Evolutionary conservation across 352 stramenopile species (phyloP), one percentile per base, ranked within the genome.

Genomic region (Globisporangium mamillatum): DNA sequence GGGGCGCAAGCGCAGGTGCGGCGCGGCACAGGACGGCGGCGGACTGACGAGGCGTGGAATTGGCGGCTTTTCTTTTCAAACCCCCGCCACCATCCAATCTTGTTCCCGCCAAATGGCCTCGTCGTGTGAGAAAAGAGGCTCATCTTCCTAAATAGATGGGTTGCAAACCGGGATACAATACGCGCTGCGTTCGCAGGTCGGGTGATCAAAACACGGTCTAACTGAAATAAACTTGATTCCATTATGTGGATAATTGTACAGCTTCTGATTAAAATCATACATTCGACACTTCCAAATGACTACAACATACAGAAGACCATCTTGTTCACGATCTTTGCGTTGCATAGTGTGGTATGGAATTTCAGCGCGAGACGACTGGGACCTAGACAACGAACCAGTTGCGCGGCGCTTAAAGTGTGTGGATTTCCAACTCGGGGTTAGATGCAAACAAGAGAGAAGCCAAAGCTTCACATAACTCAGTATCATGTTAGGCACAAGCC

Each of bases 61-160:
- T 60, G 55, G 55, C 18, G 55, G 55, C 55, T 61, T 61, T 60
- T 61, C 29, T 52, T 52, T 52, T 52, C 44, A 52, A 52, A 52
- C 44, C 5, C 16, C 29, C 55, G 55, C 53, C 55, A 61, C 27
- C 55, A 34, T 46, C 27, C 29, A 22, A 61, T 61, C 55, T 60
- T 46, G 54, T 34, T 61, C 55, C 55, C 29, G 55, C 29, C 55
- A 60, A 60, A 41, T 44, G 44, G 44, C 16, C 44, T 22, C 16
- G 0, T 38, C 3, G 5, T 24, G 55, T 22, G 10, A 58, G 16
- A 38, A 12, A 41, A 22, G 2, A 9, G 6, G 7, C 44, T 52
- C 44, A 52, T 52, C 44, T 52, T 52, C 16, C 14, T 16, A 44
- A 18, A 44, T 16, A 44, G 3, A 44, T 48, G 38, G 14, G 38